Evolutionary conservation across 495 filamentous ascomycete species (phyloP), one percentile per base, ranked within the genome.

Genomic region (Evernia prunastri): DNA sequence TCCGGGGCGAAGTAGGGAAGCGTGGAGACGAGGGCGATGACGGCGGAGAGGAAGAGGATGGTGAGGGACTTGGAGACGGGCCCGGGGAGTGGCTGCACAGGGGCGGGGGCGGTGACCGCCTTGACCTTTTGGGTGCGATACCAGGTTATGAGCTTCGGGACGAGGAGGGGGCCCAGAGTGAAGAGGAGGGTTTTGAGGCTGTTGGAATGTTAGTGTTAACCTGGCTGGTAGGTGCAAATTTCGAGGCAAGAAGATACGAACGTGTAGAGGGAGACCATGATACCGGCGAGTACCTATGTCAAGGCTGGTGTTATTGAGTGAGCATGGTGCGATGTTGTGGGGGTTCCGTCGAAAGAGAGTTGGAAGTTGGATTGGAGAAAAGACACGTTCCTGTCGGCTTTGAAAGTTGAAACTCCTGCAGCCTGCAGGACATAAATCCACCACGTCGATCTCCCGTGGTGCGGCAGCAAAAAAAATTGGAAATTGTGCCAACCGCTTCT

Each of bases 91-190:
- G 76, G 71, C 53, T 75, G 74, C 60, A 89, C 75, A n/a, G 86
- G 77, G 57, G 84, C 77, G 33, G 77, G 75, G 39, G 80, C 71
- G 59, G 69, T 71, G 49, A 66, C 69, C 2, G 80, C 75, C 20
- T 76, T 72, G 43, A 79, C 73, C 68, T 84, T 83, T 3, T 84
- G 63, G 45, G 78, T 77, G 67, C 88, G 86, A 76, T 93, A 92
- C 77, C 84, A 87, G 63, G 75, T 75, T 65, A 96, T 78, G 58
- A 83, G 74, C 59, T 88, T 87, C 39, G 89, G 89, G 58, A 97
- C 76, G 65, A 96, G 73, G 60, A 94, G 76, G n/a, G 93, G 92
- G 0, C 84, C 93, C 74, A 97, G 88, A 78, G 94, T 86, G 73
- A 96, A 80, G 69, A 90, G 76, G 72, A 96, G 80, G 66, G 88